phyloP scores from a whole-genome alignment of 139 green algal species.

The Parachlorella kessleri region DNA sequence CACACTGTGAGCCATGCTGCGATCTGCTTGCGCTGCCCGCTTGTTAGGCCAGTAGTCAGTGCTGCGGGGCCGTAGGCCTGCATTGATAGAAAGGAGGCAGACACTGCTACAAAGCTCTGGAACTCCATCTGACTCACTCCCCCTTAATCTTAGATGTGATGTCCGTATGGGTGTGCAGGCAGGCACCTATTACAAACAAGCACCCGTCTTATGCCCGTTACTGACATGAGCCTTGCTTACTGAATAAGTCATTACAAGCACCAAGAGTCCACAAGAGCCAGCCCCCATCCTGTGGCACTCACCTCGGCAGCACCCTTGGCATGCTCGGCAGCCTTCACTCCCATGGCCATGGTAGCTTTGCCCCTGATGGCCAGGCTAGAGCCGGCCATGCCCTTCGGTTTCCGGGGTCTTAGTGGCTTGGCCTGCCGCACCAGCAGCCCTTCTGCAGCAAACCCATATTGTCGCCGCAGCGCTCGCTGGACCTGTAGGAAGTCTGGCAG shows the following conservation, averaged over 20 bases:
- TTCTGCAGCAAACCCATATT: slow-evolving; percentile 22
- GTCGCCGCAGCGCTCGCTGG: neutral
- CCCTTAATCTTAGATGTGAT: no score
- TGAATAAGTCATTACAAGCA: no score
- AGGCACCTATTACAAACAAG: no score
- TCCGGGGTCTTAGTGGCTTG: neutral
- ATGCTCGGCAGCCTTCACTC: neutral
- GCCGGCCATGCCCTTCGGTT: slow-evolving; percentile 13
- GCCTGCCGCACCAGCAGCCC: neutral
- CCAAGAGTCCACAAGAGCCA: no score
- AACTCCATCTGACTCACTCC: no score
- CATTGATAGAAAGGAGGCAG: no score
- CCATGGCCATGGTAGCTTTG: neutral
- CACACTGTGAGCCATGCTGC: slow-evolving; percentile 83
- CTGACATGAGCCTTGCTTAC: no score
- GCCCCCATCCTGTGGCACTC: no score
- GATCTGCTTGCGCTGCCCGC: slow-evolving; percentile 46
- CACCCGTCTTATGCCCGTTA: no score
- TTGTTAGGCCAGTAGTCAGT: slow-evolving; percentile 37
- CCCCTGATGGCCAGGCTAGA: slow-evolving; percentile 5
- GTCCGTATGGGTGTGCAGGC: no score
- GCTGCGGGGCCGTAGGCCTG: slow-evolving; percentile 27
- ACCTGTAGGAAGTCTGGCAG: no score
- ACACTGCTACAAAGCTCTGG: no score
- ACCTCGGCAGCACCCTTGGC: neutral